Percentiles rank a stretch among this genome's conserved stretches.
Evolutionary conservation across 352 stramenopile genomes (phyloP).

Genomic region (Halophytophthora batemanensis): DNA sequence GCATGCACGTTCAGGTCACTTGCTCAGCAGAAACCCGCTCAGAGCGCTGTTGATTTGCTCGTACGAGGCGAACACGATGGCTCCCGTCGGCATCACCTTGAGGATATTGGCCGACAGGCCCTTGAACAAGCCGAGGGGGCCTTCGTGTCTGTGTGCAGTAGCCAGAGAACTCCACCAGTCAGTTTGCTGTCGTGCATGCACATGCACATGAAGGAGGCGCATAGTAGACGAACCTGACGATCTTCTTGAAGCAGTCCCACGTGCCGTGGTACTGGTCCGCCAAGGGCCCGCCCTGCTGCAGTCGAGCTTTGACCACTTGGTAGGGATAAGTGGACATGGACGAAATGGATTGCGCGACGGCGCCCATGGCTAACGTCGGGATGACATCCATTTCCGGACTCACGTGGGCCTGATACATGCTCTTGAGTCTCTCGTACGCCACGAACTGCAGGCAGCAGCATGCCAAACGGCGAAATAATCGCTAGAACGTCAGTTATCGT

Average conservation of each 20-base stretch:
- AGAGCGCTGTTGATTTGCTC: slow-evolving; percentile 74
- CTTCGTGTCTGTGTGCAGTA: slow-evolving; percentile 67
- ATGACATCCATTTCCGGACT: slow-evolving; percentile 66
- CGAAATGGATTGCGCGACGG: slow-evolving; percentile 75
- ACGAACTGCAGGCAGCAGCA: slow-evolving; percentile 54
- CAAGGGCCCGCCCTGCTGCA: slow-evolving; percentile 89
- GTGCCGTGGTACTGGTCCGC: slow-evolving; percentile 90
- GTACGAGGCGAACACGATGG: slow-evolving; percentile 92
- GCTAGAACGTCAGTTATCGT: neutral
- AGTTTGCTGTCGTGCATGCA: neutral
- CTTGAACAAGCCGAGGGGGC: slow-evolving; percentile 93
- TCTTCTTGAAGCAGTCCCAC: slow-evolving; percentile 87
- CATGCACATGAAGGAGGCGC: too few species aligned
- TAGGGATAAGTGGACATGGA: slow-evolving; percentile 92
- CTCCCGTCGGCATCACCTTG: slow-evolving; percentile 94
- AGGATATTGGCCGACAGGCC: slow-evolving; percentile 94
- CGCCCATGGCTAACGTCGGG: slow-evolving; percentile 74
- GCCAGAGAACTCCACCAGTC: neutral
- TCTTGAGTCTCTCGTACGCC: slow-evolving; percentile 76
- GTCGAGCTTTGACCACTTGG: slow-evolving; percentile 95
- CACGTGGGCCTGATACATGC: slow-evolving; percentile 55
- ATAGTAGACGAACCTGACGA: slow-evolving; percentile 51
- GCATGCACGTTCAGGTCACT: slow-evolving; percentile 15
- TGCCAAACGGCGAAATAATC: neutral
- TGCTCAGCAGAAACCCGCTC: slow-evolving; percentile 41